Evolutionary conservation across 176 grass and related monocot genomes (phyloP).

Genomic region (Triticum dicoccoides): DNA sequence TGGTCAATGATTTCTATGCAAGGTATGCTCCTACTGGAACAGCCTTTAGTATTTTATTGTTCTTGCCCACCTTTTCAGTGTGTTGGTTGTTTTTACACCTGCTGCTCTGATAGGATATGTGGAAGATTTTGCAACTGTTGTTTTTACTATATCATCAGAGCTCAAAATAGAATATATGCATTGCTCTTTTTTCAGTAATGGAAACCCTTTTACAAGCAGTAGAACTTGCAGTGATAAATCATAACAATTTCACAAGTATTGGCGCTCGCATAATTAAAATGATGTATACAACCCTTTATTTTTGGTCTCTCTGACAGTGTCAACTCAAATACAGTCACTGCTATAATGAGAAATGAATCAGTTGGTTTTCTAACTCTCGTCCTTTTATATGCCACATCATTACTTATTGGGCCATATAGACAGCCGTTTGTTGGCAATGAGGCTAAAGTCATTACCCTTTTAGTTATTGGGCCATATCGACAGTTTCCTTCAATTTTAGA

Average conservation of each 20-base stretch:
- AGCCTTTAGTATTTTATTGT: slow-evolving; percentile 4
- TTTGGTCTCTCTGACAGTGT: neutral
- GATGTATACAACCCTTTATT: neutral
- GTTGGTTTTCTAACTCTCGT: neutral
- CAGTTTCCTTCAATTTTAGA: neutral
- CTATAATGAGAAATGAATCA: neutral
- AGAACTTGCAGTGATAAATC: neutral
- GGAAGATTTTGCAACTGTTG: neutral
- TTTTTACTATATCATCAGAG: neutral
- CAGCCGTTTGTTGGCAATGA: neutral
- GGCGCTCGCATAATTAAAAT: neutral
- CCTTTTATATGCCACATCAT: neutral
- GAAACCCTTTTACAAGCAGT: neutral
- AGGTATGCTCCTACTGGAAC: slow-evolving; percentile 46
- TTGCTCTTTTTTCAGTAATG: neutral
- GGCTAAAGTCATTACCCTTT: neutral
- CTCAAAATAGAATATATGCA: too few relatives aligned
- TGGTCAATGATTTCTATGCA: slow-evolving; percentile 98
- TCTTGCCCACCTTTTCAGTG: neutral
- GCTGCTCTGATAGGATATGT: neutral
- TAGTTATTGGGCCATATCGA: neutral
- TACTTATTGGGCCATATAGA: neutral
- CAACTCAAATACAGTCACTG: neutral
- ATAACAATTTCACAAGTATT: neutral
- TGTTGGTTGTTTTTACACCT: neutral